Conservation (phyloP, 2,329 filamentous ascomycete species). For the Neofusicoccum sp. region DNA sequence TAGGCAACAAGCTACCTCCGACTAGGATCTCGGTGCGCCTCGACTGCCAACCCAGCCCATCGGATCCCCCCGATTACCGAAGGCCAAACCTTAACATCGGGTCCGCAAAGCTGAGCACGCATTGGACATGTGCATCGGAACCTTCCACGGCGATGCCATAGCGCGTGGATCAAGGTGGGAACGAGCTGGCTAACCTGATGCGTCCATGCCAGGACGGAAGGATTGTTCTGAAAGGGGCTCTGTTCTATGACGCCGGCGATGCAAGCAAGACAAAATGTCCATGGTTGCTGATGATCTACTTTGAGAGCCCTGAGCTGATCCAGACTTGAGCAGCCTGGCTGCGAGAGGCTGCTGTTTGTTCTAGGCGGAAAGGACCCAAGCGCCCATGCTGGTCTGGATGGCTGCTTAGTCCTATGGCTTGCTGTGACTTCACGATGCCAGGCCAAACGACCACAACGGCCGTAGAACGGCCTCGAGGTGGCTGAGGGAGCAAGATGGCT, state of each 20-base stretch:
- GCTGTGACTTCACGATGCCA: background rate
- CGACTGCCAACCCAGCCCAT: background rate
- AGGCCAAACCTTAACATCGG: background rate
- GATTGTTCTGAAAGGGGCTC: background rate
- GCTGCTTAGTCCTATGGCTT: background rate
- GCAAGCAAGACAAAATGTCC: background rate
- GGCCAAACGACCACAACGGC: background rate
- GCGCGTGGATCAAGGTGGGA: background rate
- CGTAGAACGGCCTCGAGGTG: background rate
- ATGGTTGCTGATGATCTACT: background rate
- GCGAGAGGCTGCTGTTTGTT: background rate
- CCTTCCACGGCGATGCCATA: background rate
- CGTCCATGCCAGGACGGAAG: background rate
- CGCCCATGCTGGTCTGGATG: background rate
- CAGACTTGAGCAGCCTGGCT: background rate
- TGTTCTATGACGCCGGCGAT: background rate
- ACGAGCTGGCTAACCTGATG: background rate
- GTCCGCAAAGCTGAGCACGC: background rate
- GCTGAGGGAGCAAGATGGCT: background rate
- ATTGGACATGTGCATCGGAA: conserved; percentile 5
- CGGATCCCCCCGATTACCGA: background rate
- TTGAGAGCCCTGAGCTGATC: background rate
- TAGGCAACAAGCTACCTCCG: no score
- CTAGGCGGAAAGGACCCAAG: background rate
- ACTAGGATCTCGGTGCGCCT: background rate